A percentile compares a stretch with the other conserved stretches of the same genome.
phyloP scores from a whole-genome alignment of 495 filamentous ascomycete species.

The Podospora anserina region DNA sequence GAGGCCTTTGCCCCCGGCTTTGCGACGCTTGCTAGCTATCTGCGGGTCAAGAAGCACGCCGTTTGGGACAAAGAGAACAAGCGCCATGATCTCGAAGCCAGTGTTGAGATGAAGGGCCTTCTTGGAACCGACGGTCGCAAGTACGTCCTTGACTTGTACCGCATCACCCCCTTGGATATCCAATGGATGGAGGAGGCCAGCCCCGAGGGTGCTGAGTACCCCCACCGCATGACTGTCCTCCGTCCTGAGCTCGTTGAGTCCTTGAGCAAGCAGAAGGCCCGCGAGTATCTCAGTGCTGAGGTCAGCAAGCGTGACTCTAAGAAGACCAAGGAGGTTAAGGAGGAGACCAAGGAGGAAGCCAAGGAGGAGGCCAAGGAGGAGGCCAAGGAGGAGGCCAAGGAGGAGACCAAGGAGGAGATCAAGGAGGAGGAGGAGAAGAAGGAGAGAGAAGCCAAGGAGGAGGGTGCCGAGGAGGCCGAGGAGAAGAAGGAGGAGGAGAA shows the following conservation, averaged over 20 bases:
- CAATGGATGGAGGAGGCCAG: slow-evolving; percentile 74
- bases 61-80: slow-evolving; percentile 97
- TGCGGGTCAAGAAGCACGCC: slow-evolving; percentile 87
- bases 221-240: slow-evolving; percentile 92
- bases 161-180: slow-evolving; percentile 89
- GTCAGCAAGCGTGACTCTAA: slow-evolving; percentile 55
- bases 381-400: slow-evolving; percentile 19
- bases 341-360: slow-evolving; percentile 26
- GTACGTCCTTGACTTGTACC: slow-evolving; percentile 95
- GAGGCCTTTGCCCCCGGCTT: slow-evolving; percentile 81
- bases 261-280: slow-evolving; percentile 78
- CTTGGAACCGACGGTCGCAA: slow-evolving; percentile 96
- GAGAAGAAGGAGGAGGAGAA: slow-evolving; percentile 27
- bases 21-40: slow-evolving; percentile 79
- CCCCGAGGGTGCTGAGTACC: slow-evolving; percentile 60
- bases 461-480: slow-evolving; percentile 28
- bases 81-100: slow-evolving; percentile 87
- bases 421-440: slow-evolving; percentile 30
- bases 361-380: slow-evolving; percentile 19
- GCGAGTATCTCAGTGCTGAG: slow-evolving; percentile 76
- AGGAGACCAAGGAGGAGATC: slow-evolving; percentile 33
- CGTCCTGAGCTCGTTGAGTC: slow-evolving; percentile 84
- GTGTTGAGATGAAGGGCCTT: slow-evolving; percentile 96
- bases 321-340: slow-evolving; percentile 30
- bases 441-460: slow-evolving; percentile 30